Conservation (phyloP, 176 grass and related monocot genomes). For the Juncus effusus region DNA sequence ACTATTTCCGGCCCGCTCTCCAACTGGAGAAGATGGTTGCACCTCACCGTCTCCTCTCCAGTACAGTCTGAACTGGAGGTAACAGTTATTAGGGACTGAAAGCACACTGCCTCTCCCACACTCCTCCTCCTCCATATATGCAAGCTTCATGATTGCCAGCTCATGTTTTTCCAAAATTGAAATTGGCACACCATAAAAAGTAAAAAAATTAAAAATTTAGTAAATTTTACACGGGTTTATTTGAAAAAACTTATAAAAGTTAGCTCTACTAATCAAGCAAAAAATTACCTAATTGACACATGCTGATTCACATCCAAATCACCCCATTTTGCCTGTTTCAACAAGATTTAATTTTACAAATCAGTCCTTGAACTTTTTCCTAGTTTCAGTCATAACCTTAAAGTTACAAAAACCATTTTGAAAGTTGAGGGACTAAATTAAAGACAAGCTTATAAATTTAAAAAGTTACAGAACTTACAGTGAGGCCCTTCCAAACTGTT, state of each 20-base stretch:
- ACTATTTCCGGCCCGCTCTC: slow-evolving; percentile 73
- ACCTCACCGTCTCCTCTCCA: slow-evolving; percentile 42
- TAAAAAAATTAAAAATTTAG: too few relatives aligned
- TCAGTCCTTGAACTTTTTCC: too few relatives aligned
- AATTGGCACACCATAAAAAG: slow-evolving; percentile 72
- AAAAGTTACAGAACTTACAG: slow-evolving; percentile 49
- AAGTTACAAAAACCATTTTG: not conserved
- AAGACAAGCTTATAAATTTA: not conserved
- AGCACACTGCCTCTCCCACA: slow-evolving; percentile 78
- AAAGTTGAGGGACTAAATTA: not conserved
- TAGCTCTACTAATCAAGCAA: too few relatives aligned
- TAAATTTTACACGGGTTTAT: slow-evolving; percentile 7
- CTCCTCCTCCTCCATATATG: slow-evolving; percentile 95
- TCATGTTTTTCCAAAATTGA: slow-evolving; percentile 94
- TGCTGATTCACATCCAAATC: slow-evolving; percentile 98
- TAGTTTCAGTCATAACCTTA: too few relatives aligned
- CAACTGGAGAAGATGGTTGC: slow-evolving; percentile 78
- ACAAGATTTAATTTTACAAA: too few relatives aligned
- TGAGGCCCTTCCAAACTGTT: slow-evolving; percentile 68
- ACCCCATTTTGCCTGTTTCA: slow-evolving; percentile 78
- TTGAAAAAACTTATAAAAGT: too few relatives aligned
- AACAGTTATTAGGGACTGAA: slow-evolving; percentile 63
- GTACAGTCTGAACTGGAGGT: slow-evolving; percentile 21
- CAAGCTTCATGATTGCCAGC: slow-evolving; percentile 81
- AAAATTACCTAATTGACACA: slow-evolving; percentile 96